Percentiles rank a stretch among this genome's conserved stretches.
Conservation (phyloP, 257 asterid species). For the Solanum clarkiae region DNA sequence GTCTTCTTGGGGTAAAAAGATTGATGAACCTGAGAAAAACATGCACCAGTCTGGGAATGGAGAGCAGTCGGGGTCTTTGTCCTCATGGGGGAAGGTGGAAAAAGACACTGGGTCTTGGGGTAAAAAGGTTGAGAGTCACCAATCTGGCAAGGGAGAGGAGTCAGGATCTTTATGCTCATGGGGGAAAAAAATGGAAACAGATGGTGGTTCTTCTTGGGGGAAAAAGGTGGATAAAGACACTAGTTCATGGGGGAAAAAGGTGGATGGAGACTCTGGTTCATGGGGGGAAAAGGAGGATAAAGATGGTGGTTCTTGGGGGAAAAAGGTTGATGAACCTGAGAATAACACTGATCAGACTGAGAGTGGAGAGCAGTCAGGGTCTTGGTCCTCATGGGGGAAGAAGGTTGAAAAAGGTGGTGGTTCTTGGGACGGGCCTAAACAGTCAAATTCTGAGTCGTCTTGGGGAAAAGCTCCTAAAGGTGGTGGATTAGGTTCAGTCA, state of each 20-base stretch:
- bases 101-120: slow-evolving; percentile 7
- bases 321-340: slow-evolving; percentile 1
- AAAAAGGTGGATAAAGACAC: neutral
- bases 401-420: neutral
- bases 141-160: neutral
- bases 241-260: slow-evolving; percentile 10
- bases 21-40: neutral
- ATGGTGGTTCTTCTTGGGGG: neutral
- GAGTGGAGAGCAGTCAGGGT: neutral
- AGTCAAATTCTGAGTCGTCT: neutral
- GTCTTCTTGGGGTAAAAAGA: neutral
- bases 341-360: neutral
- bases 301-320: slow-evolving; percentile 5
- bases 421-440: neutral
- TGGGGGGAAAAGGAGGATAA: slow-evolving; percentile 12
- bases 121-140: neutral
- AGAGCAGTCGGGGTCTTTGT: neutral
- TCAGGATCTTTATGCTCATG: slow-evolving; percentile 8
- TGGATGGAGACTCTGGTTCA: neutral
- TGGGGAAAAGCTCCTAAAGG: slow-evolving; percentile 7
- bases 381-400: neutral
- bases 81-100: neutral
- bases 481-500: neutral
- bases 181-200: slow-evolving; percentile 7
- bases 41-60: slow-evolving; percentile 2